phyloP scores from a whole-genome alignment of 768 basidiomycete genomes.

The Jaapia argillacea region DNA sequence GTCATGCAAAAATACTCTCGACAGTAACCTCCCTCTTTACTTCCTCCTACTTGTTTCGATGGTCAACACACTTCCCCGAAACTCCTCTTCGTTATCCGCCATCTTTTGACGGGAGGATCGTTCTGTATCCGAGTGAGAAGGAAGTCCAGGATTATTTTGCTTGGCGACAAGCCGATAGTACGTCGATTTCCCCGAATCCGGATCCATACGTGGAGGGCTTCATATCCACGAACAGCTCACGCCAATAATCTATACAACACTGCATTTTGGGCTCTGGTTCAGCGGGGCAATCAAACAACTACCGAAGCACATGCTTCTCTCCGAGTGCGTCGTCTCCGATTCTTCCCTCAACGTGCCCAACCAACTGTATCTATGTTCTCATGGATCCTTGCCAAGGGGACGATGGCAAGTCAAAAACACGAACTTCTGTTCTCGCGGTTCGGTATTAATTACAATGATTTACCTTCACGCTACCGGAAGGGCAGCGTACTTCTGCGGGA shows the following conservation, averaged over 20 bases:
- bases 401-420: conserved; percentile 81
- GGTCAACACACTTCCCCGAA: conserved; percentile 72
- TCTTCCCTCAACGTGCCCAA: background rate
- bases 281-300: conserved; percentile 67
- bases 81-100: conserved; percentile 72
- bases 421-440: conserved; percentile 83
- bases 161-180: conserved; percentile 96
- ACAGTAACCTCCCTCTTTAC: conserved; percentile 84
- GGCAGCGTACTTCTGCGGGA: conserved; percentile 77
- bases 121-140: conserved; percentile 65
- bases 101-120: conserved; percentile 84
- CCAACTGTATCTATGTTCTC: conserved; percentile 1
- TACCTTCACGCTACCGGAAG: conserved; percentile 67
- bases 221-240: too few species aligned
- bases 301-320: conserved; percentile 77
- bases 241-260: conserved; percentile 99
- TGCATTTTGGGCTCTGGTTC: conserved; percentile 87
- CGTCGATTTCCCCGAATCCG: conserved; percentile 19
- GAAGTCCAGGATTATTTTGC: conserved; percentile 87
- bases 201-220: too few species aligned
- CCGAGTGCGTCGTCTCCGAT: conserved; percentile 34
- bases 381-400: conserved; percentile 50
- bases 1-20: conserved; percentile 79
- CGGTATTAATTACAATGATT: conserved; percentile 77
- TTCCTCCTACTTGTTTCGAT: conserved; percentile 80